A percentile compares a stretch with the other conserved stretches of the same genome.
phyloP scores from a whole-genome alignment of 2,329 filamentous ascomycete species.

The Paecilomyces dactylethromorphus region DNA sequence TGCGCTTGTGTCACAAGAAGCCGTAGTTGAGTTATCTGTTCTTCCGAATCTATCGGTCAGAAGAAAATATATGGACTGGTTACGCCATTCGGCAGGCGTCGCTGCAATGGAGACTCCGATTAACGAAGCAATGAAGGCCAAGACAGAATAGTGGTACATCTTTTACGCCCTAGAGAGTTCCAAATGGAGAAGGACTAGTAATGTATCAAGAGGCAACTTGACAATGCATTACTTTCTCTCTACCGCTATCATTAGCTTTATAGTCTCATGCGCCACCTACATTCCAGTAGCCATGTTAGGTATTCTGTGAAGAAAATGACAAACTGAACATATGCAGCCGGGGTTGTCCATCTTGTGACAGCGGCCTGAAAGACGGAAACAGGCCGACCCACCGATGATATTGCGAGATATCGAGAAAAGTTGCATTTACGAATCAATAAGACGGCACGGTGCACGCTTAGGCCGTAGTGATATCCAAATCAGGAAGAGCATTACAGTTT shows the following conservation, averaged over 20 bases:
- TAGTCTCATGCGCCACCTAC: background rate
- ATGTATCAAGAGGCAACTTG: background rate
- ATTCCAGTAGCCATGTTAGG: background rate
- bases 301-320: background rate
- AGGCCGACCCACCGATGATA: background rate
- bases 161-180: background rate
- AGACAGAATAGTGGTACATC: slow-evolving; percentile 14
- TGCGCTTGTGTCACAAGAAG: slow-evolving; percentile 19
- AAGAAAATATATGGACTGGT: slow-evolving; percentile 40
- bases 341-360: background rate
- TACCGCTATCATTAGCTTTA: background rate
- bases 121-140: slow-evolving; percentile 12
- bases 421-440: background rate
- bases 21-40: slow-evolving; percentile 32
- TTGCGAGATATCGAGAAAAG: background rate
- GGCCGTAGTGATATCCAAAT: background rate
- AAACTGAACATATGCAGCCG: background rate
- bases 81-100: slow-evolving; percentile 32
- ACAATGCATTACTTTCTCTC: background rate
- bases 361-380: background rate
- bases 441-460: background rate
- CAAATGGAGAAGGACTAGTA: background rate
- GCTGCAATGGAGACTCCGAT: slow-evolving; percentile 19
- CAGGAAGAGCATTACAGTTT: background rate
- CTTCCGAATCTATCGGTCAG: slow-evolving; percentile 41